phyloP scores from a whole-genome alignment of 306 rosid genomes.

The Psophocarpus tetragonolobus region DNA sequence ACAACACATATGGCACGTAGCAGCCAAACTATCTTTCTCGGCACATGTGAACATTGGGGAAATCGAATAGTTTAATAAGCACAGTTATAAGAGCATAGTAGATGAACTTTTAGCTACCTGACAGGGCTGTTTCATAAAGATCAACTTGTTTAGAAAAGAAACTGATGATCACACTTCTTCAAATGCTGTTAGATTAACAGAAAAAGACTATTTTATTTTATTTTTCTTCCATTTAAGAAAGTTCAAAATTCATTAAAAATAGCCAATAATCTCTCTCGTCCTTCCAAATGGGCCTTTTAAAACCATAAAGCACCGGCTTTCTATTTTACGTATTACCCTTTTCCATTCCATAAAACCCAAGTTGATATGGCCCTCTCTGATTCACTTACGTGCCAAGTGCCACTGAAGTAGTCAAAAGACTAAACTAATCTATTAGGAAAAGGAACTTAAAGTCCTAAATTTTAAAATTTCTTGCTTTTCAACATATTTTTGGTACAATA shows the following conservation, averaged over 20 bases:
- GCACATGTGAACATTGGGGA: not conserved
- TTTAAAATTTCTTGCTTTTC: not conserved
- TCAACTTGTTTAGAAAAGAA: slow-evolving; percentile 21
- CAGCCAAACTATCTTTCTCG: not conserved
- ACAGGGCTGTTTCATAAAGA: slow-evolving; percentile 15
- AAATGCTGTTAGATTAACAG: slow-evolving; percentile 6
- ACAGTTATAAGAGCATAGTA: not conserved
- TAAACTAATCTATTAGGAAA: not conserved
- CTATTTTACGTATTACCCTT: not conserved
- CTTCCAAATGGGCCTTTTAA: slow-evolving; percentile 45
- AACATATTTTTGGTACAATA: not conserved
- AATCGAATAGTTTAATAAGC: not conserved
- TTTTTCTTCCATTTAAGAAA: not conserved
- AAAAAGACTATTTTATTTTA: not conserved
- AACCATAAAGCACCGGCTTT: not conserved
- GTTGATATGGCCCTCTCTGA: not conserved
- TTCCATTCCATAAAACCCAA: not conserved
- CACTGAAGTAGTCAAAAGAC: not conserved
- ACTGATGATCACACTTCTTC: slow-evolving; percentile 5
- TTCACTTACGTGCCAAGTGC: not conserved
- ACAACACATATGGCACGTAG: not conserved
- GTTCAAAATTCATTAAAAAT: not conserved
- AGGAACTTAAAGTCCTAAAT: not conserved
- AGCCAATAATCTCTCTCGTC: slow-evolving; percentile 32
- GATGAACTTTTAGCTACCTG: slow-evolving; percentile 30